phyloP scores from a whole-genome alignment of 805 yeast species.

The Ascoidea asiatica region DNA sequence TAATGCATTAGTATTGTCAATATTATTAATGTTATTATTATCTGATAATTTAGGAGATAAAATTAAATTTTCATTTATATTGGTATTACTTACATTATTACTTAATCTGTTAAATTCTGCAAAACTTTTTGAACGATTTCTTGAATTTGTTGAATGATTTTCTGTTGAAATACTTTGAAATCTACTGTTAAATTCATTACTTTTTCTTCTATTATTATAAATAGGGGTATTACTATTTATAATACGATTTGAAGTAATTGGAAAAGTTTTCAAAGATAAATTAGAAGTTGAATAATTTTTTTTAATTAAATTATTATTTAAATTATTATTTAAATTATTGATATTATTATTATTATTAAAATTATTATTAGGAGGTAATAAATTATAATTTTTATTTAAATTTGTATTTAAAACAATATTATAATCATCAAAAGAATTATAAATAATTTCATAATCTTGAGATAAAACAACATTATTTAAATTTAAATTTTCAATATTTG shows the following conservation, averaged over 20 bases:
- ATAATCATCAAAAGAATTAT: conserved; percentile 10
- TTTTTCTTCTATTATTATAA: too few species aligned
- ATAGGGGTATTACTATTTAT: not conserved
- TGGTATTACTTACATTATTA: not conserved
- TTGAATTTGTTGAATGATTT: not conserved
- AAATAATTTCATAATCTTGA: conserved; percentile 44
- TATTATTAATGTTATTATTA: not conserved
- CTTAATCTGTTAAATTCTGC: not conserved
- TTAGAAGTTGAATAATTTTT: too few species aligned
- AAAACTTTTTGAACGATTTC: not conserved
- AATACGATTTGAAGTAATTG: not conserved
- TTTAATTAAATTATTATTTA: too few species aligned
- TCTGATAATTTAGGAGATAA: too few species aligned
- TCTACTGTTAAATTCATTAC: too few species aligned
- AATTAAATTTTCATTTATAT: too few species aligned
- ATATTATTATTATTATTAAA: too few species aligned
- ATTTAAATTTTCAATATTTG: conserved; percentile 40
- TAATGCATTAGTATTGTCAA: not conserved
- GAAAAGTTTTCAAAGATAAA: too few species aligned
- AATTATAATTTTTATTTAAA: too few species aligned
- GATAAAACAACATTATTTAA: conserved; percentile 52
- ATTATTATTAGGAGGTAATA: too few species aligned
- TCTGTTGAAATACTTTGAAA: too few species aligned
- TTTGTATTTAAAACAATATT: conserved; percentile 2
- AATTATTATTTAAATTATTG: too few species aligned